Evolutionary conservation across 768 basidiomycete genomes (phyloP).

Genomic region (Flagelloscypha sp.): DNA sequence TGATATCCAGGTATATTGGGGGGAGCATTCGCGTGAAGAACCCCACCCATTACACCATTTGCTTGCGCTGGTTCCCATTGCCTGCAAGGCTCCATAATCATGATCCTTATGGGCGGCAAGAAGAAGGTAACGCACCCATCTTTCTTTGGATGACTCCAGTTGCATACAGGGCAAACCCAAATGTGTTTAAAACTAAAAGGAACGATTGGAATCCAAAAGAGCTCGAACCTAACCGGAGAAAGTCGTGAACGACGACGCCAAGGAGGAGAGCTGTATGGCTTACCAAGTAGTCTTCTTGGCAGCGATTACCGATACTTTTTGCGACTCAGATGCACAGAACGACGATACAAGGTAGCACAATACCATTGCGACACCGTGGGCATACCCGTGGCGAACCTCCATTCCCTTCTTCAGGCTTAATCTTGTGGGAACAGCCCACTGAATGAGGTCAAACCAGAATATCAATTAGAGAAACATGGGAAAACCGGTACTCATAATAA

Average conservation of each 20-base stretch:
- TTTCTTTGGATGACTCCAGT: slow-evolving; percentile 48
- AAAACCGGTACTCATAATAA: no score
- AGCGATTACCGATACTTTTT: slow-evolving; percentile 48
- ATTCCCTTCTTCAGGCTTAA: slow-evolving; percentile 49
- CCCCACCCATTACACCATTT: slow-evolving; percentile 12
- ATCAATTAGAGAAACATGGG: no score
- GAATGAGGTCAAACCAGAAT: slow-evolving; percentile 10
- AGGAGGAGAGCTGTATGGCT: no score
- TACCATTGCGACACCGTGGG: slow-evolving; percentile 68
- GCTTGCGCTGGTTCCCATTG: slow-evolving; percentile 31
- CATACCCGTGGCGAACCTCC: slow-evolving; percentile 50
- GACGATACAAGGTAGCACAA: slow-evolving; percentile 10
- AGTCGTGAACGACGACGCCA: no score
- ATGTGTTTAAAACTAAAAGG: slow-evolving; percentile 54
- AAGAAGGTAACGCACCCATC: slow-evolving; percentile 35
- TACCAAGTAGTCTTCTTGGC: slow-evolving; percentile 64
- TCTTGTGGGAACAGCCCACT: slow-evolving; percentile 62
- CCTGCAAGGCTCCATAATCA: no score
- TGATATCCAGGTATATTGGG: slow-evolving; percentile 32
- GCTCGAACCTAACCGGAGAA: no score
- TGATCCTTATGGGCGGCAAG: no score
- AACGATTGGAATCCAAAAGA: slow-evolving; percentile 67
- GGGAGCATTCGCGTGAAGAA: slow-evolving; percentile 18
- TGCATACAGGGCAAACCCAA: slow-evolving; percentile 68
- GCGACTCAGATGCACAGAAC: slow-evolving; percentile 6